Evolutionary conservation across 2,329 filamentous ascomycete genomes (phyloP).

Genomic region (Botrytis sinoallii): DNA sequence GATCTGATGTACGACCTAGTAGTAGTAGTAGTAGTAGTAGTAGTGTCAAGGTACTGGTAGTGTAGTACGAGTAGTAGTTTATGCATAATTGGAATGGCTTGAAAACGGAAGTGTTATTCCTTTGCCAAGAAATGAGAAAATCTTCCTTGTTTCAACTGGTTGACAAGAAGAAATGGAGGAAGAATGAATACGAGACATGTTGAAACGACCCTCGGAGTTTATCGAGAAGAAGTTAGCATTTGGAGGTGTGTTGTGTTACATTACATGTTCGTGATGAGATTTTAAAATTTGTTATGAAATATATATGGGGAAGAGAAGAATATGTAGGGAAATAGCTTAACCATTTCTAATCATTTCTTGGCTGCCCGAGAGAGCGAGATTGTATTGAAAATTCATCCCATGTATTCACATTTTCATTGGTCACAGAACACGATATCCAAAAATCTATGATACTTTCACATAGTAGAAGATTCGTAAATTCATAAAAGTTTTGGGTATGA

Average conservation of each 20-base stretch:
- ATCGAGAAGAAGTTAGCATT: not conserved
- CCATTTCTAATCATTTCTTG: not conserved
- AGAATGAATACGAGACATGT: conserved; percentile 10
- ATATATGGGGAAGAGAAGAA: not conserved
- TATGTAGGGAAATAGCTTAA: not conserved
- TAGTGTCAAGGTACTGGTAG: not conserved
- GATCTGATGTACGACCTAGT: not conserved
- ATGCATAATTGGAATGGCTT: conserved; percentile 16
- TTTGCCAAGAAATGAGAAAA: conserved; percentile 4
- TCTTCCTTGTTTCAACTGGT: not conserved
- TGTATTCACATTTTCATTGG: conserved; percentile 9
- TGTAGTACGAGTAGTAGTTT: not conserved
- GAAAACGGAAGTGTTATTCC: not conserved
- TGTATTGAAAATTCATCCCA: not conserved
- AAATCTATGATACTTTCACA: conserved; percentile 1
- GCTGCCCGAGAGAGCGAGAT: not conserved
- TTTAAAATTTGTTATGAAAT: not conserved
- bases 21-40: not conserved
- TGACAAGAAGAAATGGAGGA: not conserved
- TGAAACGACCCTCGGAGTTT: conserved; percentile 2
- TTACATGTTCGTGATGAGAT: not conserved
- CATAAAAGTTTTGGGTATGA: conserved; percentile 21
- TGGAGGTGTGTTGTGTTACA: not conserved
- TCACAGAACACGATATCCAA: not conserved
- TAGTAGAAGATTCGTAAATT: conserved; percentile 25